Conservation (phyloP, 2,329 filamentous ascomycete species). For the Penicillium sp. region DNA sequence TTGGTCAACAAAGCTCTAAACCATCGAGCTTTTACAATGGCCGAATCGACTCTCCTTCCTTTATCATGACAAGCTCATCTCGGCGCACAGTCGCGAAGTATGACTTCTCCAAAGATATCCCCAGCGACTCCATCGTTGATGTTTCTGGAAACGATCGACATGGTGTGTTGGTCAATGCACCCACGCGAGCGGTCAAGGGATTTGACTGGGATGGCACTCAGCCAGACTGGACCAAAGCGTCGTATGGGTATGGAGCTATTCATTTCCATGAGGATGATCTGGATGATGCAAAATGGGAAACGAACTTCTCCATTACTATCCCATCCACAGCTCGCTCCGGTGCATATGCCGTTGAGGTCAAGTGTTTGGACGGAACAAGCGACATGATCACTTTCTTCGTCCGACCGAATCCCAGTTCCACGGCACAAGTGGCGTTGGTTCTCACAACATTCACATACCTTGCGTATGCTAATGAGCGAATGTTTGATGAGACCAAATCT, state of each 20-base stretch:
- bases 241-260: constrained; percentile 40
- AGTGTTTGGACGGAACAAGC: constrained; percentile 12
- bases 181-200: constrained; percentile 36
- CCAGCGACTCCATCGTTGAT: constrained; percentile 10
- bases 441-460: constrained; percentile 42
- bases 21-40: not conserved
- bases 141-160: constrained; percentile 26
- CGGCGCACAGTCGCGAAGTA: not conserved
- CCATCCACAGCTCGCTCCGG: constrained; percentile 22
- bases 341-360: constrained; percentile 29
- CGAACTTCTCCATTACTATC: constrained; percentile 30
- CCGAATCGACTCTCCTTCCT: not conserved
- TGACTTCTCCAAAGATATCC: not conserved
- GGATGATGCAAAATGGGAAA: constrained; percentile 39
- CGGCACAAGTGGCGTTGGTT: constrained; percentile 30
- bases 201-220: constrained; percentile 36
- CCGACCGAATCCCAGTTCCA: constrained; percentile 21
- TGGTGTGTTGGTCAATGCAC: constrained; percentile 35
- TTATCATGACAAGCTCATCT: not conserved
- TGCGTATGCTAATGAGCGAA: constrained; percentile 43
- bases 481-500: constrained; percentile 34
- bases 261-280: constrained; percentile 44
- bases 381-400: constrained; percentile 40
- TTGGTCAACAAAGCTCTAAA: not conserved
- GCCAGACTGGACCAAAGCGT: constrained; percentile 34